Evolutionary conservation across 2,329 filamentous ascomycete species (phyloP).

Genomic region (Diaporthe citriasiana): DNA sequence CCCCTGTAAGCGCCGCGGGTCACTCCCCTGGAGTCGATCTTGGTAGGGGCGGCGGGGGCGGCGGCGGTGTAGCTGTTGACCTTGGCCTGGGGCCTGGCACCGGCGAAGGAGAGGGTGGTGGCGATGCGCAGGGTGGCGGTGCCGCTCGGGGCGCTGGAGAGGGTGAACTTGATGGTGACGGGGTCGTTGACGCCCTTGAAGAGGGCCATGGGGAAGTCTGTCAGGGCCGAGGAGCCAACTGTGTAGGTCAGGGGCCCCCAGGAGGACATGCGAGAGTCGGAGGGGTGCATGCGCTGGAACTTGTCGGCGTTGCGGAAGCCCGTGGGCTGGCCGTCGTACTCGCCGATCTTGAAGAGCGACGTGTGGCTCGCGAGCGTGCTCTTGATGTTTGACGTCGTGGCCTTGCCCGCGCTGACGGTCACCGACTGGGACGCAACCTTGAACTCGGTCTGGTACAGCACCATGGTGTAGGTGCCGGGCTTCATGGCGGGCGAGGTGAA

Average conservation of each 20-base stretch:
- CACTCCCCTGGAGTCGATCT: constrained; percentile 75
- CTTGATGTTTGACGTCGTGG: constrained; percentile 65
- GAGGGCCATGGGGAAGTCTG: constrained; percentile 75
- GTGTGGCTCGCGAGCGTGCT: constrained; percentile 65
- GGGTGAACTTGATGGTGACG: constrained; percentile 72
- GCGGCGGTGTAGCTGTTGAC: constrained; percentile 68
- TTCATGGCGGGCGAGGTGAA: constrained; percentile 72
- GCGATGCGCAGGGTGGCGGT: constrained; percentile 73
- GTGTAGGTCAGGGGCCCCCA: constrained; percentile 75
- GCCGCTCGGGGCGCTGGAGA: constrained; percentile 63
- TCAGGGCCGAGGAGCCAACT: constrained; percentile 65
- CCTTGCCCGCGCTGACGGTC: constrained; percentile 65
- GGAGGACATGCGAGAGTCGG: constrained; percentile 72
- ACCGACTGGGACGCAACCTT: constrained; percentile 65
- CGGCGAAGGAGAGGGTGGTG: constrained; percentile 74
- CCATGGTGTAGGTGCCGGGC: constrained; percentile 72
- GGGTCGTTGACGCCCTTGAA: constrained; percentile 73
- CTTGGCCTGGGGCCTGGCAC: constrained; percentile 69
- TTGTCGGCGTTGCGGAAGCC: constrained; percentile 78
- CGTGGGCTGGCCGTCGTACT: constrained; percentile 74
- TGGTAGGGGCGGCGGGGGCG: constrained; percentile 67
- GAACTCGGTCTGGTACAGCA: constrained; percentile 71
- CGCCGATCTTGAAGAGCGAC: constrained; percentile 74
- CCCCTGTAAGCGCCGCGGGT: constrained; percentile 77
- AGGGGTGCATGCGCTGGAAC: constrained; percentile 77